Conservation (phyloP, 2,329 filamentous ascomycete genomes). For the Teratosphaeria viscida region DNA sequence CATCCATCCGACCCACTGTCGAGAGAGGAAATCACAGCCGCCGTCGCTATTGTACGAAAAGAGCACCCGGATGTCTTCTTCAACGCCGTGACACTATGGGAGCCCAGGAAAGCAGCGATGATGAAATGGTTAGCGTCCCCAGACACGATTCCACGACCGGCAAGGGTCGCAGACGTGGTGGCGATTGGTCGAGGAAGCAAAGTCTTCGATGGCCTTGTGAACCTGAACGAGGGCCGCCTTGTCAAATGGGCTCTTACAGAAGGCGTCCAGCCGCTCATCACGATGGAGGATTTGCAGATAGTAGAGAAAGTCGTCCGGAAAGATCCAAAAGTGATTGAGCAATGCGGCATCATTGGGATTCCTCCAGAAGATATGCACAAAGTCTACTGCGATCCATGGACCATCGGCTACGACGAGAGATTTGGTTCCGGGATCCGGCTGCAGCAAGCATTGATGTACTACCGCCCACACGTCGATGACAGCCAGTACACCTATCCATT, state of each 20-base stretch:
- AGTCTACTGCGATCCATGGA: constrained; percentile 94
- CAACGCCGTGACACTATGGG: constrained; percentile 75
- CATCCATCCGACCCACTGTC: constrained; percentile 74
- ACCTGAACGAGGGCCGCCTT: constrained; percentile 57
- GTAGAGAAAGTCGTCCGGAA: constrained; percentile 68
- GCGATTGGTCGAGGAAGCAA: constrained; percentile 69
- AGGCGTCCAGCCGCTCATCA: constrained; percentile 79
- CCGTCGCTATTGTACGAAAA: constrained; percentile 58
- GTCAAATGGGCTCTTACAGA: constrained; percentile 64
- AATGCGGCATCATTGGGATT: constrained; percentile 75
- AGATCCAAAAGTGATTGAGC: constrained; percentile 80
- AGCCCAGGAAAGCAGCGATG: constrained; percentile 81
- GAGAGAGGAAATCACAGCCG: constrained; percentile 59
- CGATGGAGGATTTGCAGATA: constrained; percentile 75
- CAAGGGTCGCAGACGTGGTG: constrained; percentile 69
- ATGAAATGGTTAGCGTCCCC: constrained; percentile 63
- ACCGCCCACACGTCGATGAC: constrained; percentile 73
- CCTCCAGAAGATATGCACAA: constrained; percentile 80
- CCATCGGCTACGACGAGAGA: constrained; percentile 86
- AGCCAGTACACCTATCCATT: constrained; percentile 85
- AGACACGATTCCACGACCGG: constrained; percentile 49
- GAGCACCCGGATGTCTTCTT: constrained; percentile 64
- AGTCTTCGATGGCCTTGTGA: constrained; percentile 72
- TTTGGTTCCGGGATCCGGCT: constrained; percentile 69
- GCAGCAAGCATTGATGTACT: constrained; percentile 94